Evolutionary conservation across 306 rosid genomes (phyloP).

Genomic region (Ziziphus jujuba): DNA sequence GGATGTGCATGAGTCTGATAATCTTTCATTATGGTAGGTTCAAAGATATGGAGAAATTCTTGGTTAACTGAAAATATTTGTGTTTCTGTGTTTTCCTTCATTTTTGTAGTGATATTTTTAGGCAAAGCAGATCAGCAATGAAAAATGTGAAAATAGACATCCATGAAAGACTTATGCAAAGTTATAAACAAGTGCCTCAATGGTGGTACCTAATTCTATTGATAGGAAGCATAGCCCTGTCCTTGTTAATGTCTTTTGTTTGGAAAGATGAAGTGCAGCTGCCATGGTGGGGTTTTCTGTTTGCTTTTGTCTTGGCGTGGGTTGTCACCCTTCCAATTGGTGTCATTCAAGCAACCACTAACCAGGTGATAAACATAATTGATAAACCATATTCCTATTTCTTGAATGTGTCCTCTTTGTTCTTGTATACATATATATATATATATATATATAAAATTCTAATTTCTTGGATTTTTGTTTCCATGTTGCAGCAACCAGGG

Average conservation of each 20-base stretch:
- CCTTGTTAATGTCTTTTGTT: constrained; percentile 63
- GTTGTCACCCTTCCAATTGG: constrained; percentile 96
- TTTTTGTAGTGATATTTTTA: constrained; percentile 65
- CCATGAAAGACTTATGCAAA: constrained; percentile 82
- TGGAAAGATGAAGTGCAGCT: constrained; percentile 84
- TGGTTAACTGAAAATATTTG: background rate
- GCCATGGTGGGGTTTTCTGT: constrained; percentile 98
- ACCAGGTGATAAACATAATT: constrained; percentile 55
- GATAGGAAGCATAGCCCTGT: constrained; percentile 61
- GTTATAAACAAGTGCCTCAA: constrained; percentile 86
- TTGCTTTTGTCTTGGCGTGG: constrained; percentile 81
- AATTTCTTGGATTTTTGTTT: constrained; percentile 13
- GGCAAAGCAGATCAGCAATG: constrained; percentile 79
- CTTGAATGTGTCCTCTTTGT: background rate
- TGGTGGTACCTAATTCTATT: constrained; percentile 90
- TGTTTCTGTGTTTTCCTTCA: background rate
- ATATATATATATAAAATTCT: background rate
- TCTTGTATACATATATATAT: background rate
- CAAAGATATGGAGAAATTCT: background rate
- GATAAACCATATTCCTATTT: background rate
- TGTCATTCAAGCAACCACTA: constrained; percentile 97
- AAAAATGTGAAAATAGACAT: constrained; percentile 64
- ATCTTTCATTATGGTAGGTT: background rate
- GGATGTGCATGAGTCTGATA: background rate
- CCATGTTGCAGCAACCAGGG: constrained; percentile 90